A percentile compares a stretch with the other conserved stretches of the same genome.
Conservation (phyloP, 169 alveolate species). For the Plasmodium relictum region DNA sequence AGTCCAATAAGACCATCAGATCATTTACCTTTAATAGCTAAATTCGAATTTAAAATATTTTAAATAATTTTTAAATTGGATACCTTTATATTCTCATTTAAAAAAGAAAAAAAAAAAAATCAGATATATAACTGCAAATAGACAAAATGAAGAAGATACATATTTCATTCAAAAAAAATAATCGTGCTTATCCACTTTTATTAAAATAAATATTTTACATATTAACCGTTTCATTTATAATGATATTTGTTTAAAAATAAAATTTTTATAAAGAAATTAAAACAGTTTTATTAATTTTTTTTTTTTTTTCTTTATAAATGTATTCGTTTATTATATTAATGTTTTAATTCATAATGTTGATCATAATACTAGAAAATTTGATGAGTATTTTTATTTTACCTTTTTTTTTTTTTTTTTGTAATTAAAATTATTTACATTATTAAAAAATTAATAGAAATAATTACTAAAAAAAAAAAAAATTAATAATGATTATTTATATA, state of each 20-base stretch:
- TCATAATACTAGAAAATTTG: neutral
- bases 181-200: too few species aligned
- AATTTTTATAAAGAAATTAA: too few species aligned
- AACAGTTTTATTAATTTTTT: neutral
- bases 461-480: neutral
- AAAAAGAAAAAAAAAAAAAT: too few species aligned
- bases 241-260: too few species aligned
- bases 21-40: slow-evolving; percentile 85
- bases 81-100: too few species aligned
- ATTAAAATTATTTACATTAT: slow-evolving; percentile 32
- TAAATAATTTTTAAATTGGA: neutral
- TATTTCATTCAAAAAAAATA: too few species aligned
- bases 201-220: too few species aligned
- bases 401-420: slow-evolving; percentile 58
- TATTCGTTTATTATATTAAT: neutral
- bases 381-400: neutral
- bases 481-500: too few species aligned
- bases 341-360: slow-evolving; percentile 8
- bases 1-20: slow-evolving; percentile 87
- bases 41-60: slow-evolving; percentile 81
- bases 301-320: slow-evolving; percentile 1
- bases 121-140: too few species aligned
- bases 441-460: slow-evolving; percentile 8
- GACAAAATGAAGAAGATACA: too few species aligned
- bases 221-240: too few species aligned